phyloP scores from a whole-genome alignment of 768 basidiomycete species.

The Coprinellus micaceus region DNA sequence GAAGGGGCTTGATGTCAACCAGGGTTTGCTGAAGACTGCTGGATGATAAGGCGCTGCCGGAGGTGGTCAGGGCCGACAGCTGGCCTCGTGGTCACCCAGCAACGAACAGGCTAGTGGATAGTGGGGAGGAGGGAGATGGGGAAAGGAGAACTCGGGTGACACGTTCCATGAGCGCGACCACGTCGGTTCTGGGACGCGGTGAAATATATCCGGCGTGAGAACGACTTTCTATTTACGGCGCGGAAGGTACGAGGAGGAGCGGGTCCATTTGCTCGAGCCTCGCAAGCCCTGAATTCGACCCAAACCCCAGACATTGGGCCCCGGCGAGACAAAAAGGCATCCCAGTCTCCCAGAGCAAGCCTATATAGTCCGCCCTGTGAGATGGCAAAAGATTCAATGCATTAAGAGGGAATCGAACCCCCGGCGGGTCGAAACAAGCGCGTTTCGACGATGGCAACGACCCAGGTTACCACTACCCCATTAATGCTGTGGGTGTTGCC shows the following conservation, averaged over 20 bases:
- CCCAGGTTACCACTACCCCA: constrained; percentile 23
- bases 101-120: no score
- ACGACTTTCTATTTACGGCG: background rate
- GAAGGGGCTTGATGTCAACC: background rate
- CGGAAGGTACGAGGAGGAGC: no score
- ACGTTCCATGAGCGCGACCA: background rate
- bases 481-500: constrained; percentile 10
- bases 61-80: no score
- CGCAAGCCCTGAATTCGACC: no score
- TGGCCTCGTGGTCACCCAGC: no score
- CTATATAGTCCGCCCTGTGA: no score
- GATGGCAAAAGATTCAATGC: background rate
- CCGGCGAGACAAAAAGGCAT: no score
- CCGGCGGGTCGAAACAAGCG: constrained; percentile 64
- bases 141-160: background rate
- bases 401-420: constrained; percentile 74
- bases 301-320: no score
- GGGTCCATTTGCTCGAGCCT: no score
- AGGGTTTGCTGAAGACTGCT: no score
- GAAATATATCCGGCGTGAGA: background rate
- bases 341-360: no score
- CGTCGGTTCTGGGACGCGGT: background rate
- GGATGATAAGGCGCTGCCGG: no score
- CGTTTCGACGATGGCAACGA: constrained; percentile 30
- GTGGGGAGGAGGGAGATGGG: background rate